These are phyloP conservation scores for Monosporascus cannonballus DNA, from an alignment of 2,329 filamentous ascomycete genomes.

Conservation along the genomic window DNA sequence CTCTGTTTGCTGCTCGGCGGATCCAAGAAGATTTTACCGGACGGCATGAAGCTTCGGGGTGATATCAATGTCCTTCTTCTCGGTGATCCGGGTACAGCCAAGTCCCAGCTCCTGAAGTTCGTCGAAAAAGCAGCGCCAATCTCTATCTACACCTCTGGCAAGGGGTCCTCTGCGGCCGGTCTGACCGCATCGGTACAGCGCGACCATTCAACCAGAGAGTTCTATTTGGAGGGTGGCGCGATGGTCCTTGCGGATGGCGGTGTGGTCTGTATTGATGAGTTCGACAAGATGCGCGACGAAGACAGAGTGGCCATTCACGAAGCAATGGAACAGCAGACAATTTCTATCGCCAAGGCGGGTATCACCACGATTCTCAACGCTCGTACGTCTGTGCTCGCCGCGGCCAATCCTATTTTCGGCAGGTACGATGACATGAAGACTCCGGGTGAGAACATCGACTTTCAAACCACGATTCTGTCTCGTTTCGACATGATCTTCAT, in stretches of 20 bases:
- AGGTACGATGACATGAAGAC: constrained; percentile 98
- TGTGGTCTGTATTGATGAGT: constrained; percentile 98
- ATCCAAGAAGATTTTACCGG: constrained; percentile 94
- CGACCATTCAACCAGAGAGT: constrained; percentile 86
- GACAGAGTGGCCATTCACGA: constrained; percentile 97
- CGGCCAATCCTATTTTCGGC: constrained; percentile 95
- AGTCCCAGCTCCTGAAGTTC: constrained; percentile 95
- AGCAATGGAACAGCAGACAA: constrained; percentile 99
- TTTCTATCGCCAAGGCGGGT: constrained; percentile 96
- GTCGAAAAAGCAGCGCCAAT: constrained; percentile 95
- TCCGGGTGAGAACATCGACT: constrained; percentile 97
- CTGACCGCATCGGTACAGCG: constrained; percentile 94
- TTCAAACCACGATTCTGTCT: constrained; percentile 95
- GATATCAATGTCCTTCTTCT: constrained; percentile 97
- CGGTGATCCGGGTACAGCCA: constrained; percentile 95
- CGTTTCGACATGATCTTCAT: constrained; percentile 99
- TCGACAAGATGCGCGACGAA: constrained; percentile 99
- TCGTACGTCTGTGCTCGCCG: constrained; percentile 87
- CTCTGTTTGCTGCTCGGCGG: constrained; percentile 89
- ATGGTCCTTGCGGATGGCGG: constrained; percentile 98
- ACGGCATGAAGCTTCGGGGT: constrained; percentile 95
- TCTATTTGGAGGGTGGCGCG: constrained; percentile 95
- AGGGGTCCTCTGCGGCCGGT: constrained; percentile 96
- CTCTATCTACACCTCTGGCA: constrained; percentile 97
- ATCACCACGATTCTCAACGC: constrained; percentile 98